These are phyloP conservation scores for Rhododendron mucronatum DNA, from an alignment of 148 eudicot genomes.

Conservation along the genomic window DNA sequence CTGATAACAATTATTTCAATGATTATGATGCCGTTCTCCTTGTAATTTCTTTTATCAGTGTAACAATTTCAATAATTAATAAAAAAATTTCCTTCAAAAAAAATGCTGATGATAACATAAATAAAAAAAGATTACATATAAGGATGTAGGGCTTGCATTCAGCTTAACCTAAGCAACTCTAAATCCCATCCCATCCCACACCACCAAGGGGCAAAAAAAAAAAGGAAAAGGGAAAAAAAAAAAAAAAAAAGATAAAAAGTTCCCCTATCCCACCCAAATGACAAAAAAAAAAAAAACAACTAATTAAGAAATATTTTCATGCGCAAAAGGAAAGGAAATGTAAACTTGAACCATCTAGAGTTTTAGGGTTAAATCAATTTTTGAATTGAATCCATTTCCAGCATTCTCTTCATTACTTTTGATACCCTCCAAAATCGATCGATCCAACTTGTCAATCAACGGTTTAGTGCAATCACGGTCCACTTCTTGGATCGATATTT, in stretches of 20 bases:
- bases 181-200: background rate
- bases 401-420: background rate
- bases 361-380: conserved; percentile 16
- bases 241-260: background rate
- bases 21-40: no score
- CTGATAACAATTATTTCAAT: background rate
- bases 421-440: conserved; percentile 20
- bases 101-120: background rate
- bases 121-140: background rate
- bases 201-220: background rate
- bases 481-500: background rate
- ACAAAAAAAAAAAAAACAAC: no score
- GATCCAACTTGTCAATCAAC: conserved; percentile 30
- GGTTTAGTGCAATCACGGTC: conserved; percentile 9
- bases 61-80: no score
- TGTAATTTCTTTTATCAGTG: no score
- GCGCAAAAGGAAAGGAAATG: background rate
- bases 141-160: background rate
- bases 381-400: background rate
- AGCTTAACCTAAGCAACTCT: background rate
- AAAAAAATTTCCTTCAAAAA: no score
- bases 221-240: background rate
- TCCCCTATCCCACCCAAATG: background rate
- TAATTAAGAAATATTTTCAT: background rate
- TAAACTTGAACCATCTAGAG: background rate